These are phyloP conservation scores for Didymella keratinophila DNA, from an alignment of 2,329 filamentous ascomycete species.

Conservation along the genomic window DNA sequence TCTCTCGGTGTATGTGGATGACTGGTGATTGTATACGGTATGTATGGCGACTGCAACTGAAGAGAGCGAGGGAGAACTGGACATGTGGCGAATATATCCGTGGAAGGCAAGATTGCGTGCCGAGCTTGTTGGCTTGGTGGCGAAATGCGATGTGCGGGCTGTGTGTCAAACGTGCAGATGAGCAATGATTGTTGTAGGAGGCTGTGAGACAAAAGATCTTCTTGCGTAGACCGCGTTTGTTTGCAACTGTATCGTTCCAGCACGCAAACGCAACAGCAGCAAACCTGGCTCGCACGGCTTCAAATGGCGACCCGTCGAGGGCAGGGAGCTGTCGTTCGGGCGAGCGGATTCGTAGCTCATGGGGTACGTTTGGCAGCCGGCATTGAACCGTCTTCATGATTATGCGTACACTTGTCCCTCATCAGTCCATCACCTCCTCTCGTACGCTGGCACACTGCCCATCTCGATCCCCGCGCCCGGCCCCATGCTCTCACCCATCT, in stretches of 20 bases:
- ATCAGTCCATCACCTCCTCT: constrained; percentile 22
- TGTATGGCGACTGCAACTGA: too few relatives aligned
- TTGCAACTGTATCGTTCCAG: neutral
- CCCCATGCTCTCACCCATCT: constrained; percentile 18
- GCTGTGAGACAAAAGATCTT: neutral
- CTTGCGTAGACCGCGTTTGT: neutral
- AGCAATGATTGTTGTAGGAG: neutral
- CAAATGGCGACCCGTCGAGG: neutral
- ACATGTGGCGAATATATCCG: neutral
- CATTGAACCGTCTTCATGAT: neutral
- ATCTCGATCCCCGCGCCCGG: constrained; percentile 30
- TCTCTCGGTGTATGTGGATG: neutral
- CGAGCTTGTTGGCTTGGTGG: neutral
- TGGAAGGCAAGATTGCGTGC: neutral
- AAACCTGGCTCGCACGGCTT: neutral
- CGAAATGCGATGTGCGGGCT: neutral
- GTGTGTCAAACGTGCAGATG: neutral
- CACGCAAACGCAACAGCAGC: neutral
- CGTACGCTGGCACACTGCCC: constrained; percentile 30
- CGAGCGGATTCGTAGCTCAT: neutral
- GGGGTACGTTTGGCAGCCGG: neutral
- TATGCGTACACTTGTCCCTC: neutral
- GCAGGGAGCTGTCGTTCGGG: neutral
- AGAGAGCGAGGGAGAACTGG: neutral
- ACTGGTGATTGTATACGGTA: neutral